A percentile compares a stretch with the other conserved stretches of the same genome.
Conservation (phyloP, 176 grass and related monocot species). For the Alloteropsis semialata region DNA sequence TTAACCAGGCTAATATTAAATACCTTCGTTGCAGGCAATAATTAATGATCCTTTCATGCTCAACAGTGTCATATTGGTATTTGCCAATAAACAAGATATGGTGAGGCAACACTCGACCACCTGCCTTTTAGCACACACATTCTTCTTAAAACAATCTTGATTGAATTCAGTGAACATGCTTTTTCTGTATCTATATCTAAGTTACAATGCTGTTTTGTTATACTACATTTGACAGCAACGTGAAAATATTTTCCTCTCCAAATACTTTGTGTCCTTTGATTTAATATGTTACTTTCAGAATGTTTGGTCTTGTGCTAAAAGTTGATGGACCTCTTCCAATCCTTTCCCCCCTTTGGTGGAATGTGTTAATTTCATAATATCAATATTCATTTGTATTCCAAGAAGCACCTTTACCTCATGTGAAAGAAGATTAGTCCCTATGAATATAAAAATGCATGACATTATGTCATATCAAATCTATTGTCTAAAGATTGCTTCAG, state of each 20-base stretch:
- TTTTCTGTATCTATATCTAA: neutral
- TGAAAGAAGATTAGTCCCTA: neutral
- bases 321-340: neutral
- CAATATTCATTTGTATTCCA: neutral
- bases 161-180: neutral
- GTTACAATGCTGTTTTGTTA: neutral
- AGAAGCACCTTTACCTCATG: neutral
- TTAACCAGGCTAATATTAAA: constrained; percentile 29
- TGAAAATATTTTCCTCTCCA: neutral
- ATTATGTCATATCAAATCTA: neutral
- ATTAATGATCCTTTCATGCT: constrained; percentile 75
- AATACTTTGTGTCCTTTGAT: neutral
- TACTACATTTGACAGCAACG: neutral
- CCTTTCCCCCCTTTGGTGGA: neutral
- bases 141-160: neutral
- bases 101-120: constrained; percentile 31
- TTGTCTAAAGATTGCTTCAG: neutral
- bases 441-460: constrained; percentile 6
- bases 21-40: constrained; percentile 52
- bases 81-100: constrained; percentile 84
- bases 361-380: neutral
- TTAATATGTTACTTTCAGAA: neutral
- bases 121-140: neutral
- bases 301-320: neutral
- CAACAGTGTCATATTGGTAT: constrained; percentile 66